Evolutionary conservation across 2,329 filamentous ascomycete species (phyloP), one percentile per base, ranked within the genome.

Genomic region (Nemania sp.): DNA sequence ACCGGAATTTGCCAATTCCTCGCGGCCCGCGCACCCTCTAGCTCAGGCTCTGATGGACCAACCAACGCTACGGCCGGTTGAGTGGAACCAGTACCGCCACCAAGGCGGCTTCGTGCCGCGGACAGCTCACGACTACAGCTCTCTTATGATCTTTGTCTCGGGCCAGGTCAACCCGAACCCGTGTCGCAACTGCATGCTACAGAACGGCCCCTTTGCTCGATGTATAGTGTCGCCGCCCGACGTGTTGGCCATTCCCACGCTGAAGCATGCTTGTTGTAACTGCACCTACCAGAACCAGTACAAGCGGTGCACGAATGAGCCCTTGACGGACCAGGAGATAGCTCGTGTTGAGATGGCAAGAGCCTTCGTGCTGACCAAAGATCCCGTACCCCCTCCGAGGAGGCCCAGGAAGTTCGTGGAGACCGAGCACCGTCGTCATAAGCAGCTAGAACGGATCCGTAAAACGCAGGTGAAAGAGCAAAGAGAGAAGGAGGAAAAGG

Each of bases 231-330:
- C 66, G 5, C 65, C 65, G 12, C 64, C 64, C 0, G 20, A 53
- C 1, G 63, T 68, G 9, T 51, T 68, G 8, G 61, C 61, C 1
- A 33, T 59, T 24, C 64, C 61, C 34, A 54, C 41, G 17, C 24
- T 67, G n/a, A 57, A 49, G 39, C 66, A 68, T 36, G 65, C 62
- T 8, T 68, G 66, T n/a, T 64, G 65, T 11, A 68, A 66, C 33
- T 68, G 66, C 59, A 67, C 63, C 2, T 68, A 68, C 30, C 66
- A 68, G 42, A 64, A 62, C 14, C 63, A 66, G 52, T 64, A 68
- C 47, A 66, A 58, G 47, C 64, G 61, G 48, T 68, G 65, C 52
- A 64, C 63, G 17, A 67, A 67, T 31, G 61, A 60, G 2, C 64
- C 66, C 14, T 61, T 67, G 15, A 34, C 61, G 3, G 56, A 64